Percentiles rank a stretch among this genome's conserved stretches.
Evolutionary conservation across 352 stramenopile species (phyloP).

Genomic region (Salisapilia sapeloensis): DNA sequence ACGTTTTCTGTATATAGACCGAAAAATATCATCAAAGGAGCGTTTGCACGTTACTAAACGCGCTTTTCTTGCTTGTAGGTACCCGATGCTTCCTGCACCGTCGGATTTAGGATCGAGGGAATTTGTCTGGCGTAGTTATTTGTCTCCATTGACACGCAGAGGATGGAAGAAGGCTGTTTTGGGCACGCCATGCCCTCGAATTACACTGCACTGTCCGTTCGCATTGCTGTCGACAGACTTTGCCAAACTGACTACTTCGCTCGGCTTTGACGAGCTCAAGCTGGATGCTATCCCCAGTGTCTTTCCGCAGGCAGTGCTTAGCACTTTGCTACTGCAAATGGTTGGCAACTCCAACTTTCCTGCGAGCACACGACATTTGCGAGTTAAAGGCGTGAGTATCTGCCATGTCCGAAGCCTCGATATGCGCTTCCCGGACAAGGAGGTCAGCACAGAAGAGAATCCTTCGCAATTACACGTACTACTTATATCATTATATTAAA

Average conservation of each 20-base stretch:
- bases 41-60: not conserved
- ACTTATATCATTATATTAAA: slow-evolving; percentile 2
- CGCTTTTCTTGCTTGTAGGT: too few relatives aligned
- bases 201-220: slow-evolving; percentile 62
- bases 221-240: slow-evolving; percentile 55
- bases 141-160: slow-evolving; percentile 34
- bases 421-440: slow-evolving; percentile 38
- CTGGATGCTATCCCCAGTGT: slow-evolving; percentile 63
- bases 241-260: slow-evolving; percentile 57
- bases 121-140: slow-evolving; percentile 56
- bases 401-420: slow-evolving; percentile 48
- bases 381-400: slow-evolving; percentile 56
- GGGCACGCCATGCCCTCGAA: slow-evolving; percentile 39
- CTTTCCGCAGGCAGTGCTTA: slow-evolving; percentile 45
- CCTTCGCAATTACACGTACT: slow-evolving; percentile 22
- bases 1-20: slow-evolving; percentile 2
- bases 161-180: slow-evolving; percentile 36
- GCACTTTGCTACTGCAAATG: slow-evolving; percentile 55
- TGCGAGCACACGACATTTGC: slow-evolving; percentile 20
- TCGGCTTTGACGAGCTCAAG: slow-evolving; percentile 40
- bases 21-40: not conserved
- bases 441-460: slow-evolving; percentile 7
- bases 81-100: slow-evolving; percentile 36
- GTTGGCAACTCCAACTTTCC: slow-evolving; percentile 75
- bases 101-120: slow-evolving; percentile 60